Evolutionary conservation across 192 early-diverging fungal species (phyloP), one percentile per base, ranked within the genome.

Genomic region (Pilobolus umbonatus): DNA sequence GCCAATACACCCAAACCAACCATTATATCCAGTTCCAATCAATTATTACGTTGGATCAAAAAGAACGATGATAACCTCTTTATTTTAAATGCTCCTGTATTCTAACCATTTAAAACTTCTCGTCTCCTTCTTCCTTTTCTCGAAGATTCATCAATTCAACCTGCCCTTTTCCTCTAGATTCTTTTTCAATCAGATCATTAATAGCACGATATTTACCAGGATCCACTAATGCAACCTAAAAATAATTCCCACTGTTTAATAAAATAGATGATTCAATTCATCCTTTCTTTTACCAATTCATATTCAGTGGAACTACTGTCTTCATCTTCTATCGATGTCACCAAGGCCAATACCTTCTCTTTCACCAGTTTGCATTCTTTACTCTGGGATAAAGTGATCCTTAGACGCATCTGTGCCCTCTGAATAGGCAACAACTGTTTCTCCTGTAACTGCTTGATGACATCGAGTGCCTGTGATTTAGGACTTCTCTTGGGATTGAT

Each of bases 381-480:
- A 8, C 73, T 78, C 30, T 72, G 60, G 0, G 90, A 78, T 55
- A 94, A 68, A 6, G 76, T 76, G n/a, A 99, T 60, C 59, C 91
- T 78, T 31, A 98, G 60, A 2, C 91, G 73, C 94, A 98, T 97
- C 67, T 93, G 94, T 11, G 95, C 97, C 29, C 95, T 79, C 2
- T 87, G 84, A 68, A 99, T 98, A 4, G 95, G 94, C 60, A 99
- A 82, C 4, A 85, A 78, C 47, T 81, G 79, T 61, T 92, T 91
- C 56, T 92, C 89, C 74, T 97, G 90, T 38, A 99, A 71, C 70
- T 86, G 86, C 61, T 85, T 89, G 51, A 99, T 98, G 11, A 95
- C 92, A 35, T 99, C 94, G 55, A 98, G 70, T 29, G 97, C 95
- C 71, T 92, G 90, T 55, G 88, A 89, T 69, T 99, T 99, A 14